A percentile compares a stretch with the other conserved stretches of the same genome.
Evolutionary conservation across 2,329 filamentous ascomycete genomes (phyloP).

Genomic region (Rhexocercosporidium sp.): DNA sequence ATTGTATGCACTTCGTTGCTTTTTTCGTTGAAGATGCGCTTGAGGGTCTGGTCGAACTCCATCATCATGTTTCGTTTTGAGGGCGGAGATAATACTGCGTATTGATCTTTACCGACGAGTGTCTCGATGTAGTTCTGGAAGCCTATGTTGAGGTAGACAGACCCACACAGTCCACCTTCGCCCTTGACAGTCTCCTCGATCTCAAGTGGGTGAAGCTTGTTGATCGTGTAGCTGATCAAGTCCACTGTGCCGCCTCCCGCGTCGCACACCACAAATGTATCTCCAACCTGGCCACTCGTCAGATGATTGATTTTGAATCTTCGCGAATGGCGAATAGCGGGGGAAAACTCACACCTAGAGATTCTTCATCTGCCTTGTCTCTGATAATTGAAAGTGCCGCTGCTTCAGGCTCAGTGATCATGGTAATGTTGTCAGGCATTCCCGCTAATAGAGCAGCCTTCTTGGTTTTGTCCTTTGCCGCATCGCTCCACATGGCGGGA

Average conservation of each 20-base stretch:
- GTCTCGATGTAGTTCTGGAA: too few relatives aligned
- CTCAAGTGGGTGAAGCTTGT: too few relatives aligned
- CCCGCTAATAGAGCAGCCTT: neutral
- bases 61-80: too few relatives aligned
- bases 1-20: too few relatives aligned
- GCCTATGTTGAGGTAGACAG: too few relatives aligned
- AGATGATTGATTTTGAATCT: neutral
- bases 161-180: too few relatives aligned
- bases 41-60: too few relatives aligned
- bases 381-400: slow-evolving; percentile 1
- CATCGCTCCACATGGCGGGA: slow-evolving; percentile 8
- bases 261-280: slow-evolving; percentile 19
- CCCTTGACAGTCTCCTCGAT: too few relatives aligned
- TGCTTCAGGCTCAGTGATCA: slow-evolving; percentile 14
- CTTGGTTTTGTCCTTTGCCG: neutral
- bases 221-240: slow-evolving; percentile 20
- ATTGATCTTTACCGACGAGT: too few relatives aligned
- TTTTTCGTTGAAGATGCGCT: too few relatives aligned
- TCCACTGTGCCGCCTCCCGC: slow-evolving; percentile 24
- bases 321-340: neutral
- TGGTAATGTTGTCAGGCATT: neutral
- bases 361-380: neutral
- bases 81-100: too few relatives aligned
- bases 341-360: neutral
- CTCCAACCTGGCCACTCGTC: neutral